Evolutionary conservation across 352 stramenopile species (phyloP), one percentile per base, ranked within the genome.

Genomic region (Phytophthora cryptogea): DNA sequence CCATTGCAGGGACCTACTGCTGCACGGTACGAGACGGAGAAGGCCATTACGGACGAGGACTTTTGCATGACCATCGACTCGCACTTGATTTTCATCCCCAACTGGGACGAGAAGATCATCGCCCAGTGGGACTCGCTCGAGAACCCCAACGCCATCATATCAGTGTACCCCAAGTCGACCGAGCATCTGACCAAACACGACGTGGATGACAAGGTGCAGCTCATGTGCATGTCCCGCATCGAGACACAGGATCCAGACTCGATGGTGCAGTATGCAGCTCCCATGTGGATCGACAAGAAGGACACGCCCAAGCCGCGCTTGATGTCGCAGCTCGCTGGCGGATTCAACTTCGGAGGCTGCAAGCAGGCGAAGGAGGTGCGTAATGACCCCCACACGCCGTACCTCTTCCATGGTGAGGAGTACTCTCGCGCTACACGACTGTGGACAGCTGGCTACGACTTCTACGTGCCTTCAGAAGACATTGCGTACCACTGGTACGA

Each of bases 401-500:
- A 83, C 49, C 66, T 94, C 9, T 94, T 92, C 57, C 82, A 92
- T 26, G 84, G 84, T 33, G 82, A 94, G 47, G 84, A 94, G 59
- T 94, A 91, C 72, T 91, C 83, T n/a, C 78, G 83, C 20, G 83
- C 82, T 0, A 68, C 82, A 26, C 80, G 84, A 14, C 71, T 94
- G 16, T 94, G 84, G 84, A 94, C 84, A 41, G 50, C 66, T 23
- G 84, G 84, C 14, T 94, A 89, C 65, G 84, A 94, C 63, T 91
- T 94, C 35, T 94, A 94, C 54, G 74, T 79, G 35, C 84, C 84
- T 2, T 77, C 63, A 2, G 80, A 90, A 44, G 80, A 92, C 62
- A 75, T 90, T 7, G 80, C 86, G 30, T 92, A 83, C 50, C 82
- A 92, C 50, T 90, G 83, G 82, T 94, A 94, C 57, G 81, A 92